A percentile compares a stretch with the other conserved stretches of the same genome.
These are phyloP conservation scores for Bonia amplexicaulis DNA, from an alignment of 176 grass and related monocot genomes.

Conservation along the genomic window DNA sequence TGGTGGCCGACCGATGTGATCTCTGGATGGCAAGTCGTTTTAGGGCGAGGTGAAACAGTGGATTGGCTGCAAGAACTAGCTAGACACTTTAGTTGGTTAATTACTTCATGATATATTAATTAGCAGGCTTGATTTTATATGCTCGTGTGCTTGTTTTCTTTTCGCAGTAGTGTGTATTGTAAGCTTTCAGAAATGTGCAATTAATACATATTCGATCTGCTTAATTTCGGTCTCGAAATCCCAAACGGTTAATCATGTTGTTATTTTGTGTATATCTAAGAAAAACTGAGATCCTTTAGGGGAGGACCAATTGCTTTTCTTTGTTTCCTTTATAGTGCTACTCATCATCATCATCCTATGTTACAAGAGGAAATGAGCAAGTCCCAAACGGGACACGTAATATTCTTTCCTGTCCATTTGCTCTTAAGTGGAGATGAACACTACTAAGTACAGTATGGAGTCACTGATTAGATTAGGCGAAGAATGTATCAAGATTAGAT, in stretches of 20 bases:
- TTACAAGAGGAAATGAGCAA: neutral
- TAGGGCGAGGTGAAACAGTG: slow-evolving; percentile 8
- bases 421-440: neutral
- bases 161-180: neutral
- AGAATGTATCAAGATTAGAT: neutral
- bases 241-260: neutral
- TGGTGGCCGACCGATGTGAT: slow-evolving; percentile 9
- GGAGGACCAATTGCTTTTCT: neutral
- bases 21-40: slow-evolving; percentile 14
- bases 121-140: neutral
- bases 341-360: neutral
- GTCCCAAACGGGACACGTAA: neutral
- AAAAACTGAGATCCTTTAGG: neutral
- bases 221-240: neutral
- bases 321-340: neutral
- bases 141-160: neutral
- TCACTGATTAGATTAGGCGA: neutral
- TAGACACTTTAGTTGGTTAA: neutral
- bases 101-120: neutral
- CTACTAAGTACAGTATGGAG: neutral
- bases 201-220: neutral
- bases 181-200: neutral
- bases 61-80: neutral
- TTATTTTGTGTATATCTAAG: neutral
- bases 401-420: neutral